Evolutionary conservation across 192 early-diverging fungal genomes (phyloP), one percentile per base, ranked within the genome.

Genomic region (Coemansia sp.): DNA sequence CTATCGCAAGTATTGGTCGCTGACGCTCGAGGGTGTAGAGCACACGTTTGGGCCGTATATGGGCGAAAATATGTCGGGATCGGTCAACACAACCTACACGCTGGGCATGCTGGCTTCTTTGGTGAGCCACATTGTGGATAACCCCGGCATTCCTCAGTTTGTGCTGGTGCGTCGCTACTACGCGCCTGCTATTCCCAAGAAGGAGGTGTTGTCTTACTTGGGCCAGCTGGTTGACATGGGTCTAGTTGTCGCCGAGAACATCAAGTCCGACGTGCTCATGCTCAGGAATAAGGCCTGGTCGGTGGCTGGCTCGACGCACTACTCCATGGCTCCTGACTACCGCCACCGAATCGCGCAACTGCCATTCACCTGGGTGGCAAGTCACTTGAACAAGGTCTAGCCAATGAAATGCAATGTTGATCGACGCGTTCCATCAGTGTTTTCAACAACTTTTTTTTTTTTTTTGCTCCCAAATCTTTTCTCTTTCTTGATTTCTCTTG

Each of bases 101-200:
- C 3, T 38, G 49, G 67, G 71, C 10, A 68, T 82, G 64, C 44
- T 76, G 53, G 16, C 57, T 17, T 38, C 74, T 17, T 28, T 82
- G 44, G 17, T 70, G 17, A 63, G 79, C 42, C 74, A 58, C 32
- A 61, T 82, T 14, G 16, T 76, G 37, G 46, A 71, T 19, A 70
- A 68, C 46, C 79, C 79, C 14, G 71, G 79, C 2, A 74, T 82
- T 23, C 70, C 79, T 16, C 70, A 70, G 60, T 30, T 63, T 43
- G 46, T 63, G 30, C 62, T 82, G 40, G 61, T 76, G 65, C 71
- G 79, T 6, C 63, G 79, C 13, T 61, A 66, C 60, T 82, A 50
- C 74, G 74, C 79, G 21, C 79, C 79, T 16, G 42, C 39, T 61
- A 53, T 82, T 5, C 38, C 74, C 9, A 73, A 64, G 50, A 62